Conservation (phyloP, 1,284 basidiomycete species). For the Cerrena zonata region DNA sequence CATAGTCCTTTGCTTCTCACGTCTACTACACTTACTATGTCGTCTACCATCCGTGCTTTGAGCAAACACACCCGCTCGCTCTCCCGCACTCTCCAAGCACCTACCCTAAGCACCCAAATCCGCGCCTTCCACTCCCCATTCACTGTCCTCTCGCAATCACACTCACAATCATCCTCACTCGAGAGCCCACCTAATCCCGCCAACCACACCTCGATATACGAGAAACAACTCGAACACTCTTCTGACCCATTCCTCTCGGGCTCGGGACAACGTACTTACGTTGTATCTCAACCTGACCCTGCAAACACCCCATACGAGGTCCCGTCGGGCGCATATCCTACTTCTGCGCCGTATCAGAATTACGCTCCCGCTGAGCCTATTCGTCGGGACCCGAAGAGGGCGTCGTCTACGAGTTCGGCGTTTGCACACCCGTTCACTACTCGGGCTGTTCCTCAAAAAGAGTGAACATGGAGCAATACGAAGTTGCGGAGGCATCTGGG, state of each 20-base stretch:
- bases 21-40: constrained; percentile 20
- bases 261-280: constrained; percentile 50
- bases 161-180: constrained; percentile 27
- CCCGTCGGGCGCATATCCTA: constrained; percentile 62
- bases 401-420: constrained; percentile 41
- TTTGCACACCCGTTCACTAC: constrained; percentile 42
- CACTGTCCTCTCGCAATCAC: constrained; percentile 38
- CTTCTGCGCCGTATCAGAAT: constrained; percentile 46
- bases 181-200: constrained; percentile 22
- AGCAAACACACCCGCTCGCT: constrained; percentile 28
- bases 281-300: constrained; percentile 62
- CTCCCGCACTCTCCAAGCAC: constrained; percentile 19
- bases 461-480: constrained; percentile 42
- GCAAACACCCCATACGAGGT: constrained; percentile 53
- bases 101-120: constrained; percentile 9
- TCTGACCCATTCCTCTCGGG: constrained; percentile 41
- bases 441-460: constrained; percentile 35
- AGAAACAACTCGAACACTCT: constrained; percentile 50
- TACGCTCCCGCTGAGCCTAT: constrained; percentile 37
- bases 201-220: constrained; percentile 34
- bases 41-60: constrained; percentile 25
- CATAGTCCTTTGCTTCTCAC: no score
- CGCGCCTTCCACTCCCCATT: constrained; percentile 60
- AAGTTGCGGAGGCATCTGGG: constrained; percentile 39
- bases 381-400: constrained; percentile 24